phyloP scores from a whole-genome alignment of 202 grass and related monocot genomes.

The Setaria viridis region DNA sequence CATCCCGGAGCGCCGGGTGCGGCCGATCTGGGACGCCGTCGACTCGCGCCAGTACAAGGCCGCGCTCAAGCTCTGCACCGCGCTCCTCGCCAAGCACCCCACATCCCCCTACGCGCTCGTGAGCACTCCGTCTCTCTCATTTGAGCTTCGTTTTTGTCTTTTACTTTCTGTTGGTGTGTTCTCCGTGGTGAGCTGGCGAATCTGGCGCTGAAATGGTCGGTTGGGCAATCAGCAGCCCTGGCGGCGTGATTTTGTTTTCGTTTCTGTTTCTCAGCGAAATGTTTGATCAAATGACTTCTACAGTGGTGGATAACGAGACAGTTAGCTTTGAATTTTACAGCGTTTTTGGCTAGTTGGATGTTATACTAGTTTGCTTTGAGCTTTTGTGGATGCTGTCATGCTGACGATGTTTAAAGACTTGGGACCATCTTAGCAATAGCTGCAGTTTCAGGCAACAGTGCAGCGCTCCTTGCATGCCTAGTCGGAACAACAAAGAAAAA shows the following conservation, averaged over 20 bases:
- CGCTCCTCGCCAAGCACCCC: conserved; percentile 80
- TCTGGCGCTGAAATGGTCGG: conserved; percentile 33
- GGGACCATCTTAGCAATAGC: not conserved
- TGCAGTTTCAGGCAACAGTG: not conserved
- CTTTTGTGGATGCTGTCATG: not conserved
- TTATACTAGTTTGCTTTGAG: conserved; percentile 3
- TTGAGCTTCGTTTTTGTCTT: not conserved
- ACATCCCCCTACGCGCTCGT: conserved; percentile 83
- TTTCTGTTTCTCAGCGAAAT: not conserved
- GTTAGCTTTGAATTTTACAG: conserved; percentile 22
- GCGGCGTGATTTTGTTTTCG: not conserved
- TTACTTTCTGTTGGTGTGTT: not conserved
- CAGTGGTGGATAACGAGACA: not conserved
- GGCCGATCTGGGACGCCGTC: conserved; percentile 95
- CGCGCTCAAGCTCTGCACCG: conserved; percentile 79
- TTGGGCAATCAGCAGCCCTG: not conserved
- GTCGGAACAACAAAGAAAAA: not conserved
- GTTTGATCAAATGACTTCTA: conserved; percentile 30
- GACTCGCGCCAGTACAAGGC: conserved; percentile 97
- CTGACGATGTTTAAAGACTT: not conserved
- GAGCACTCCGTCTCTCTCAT: conserved; percentile 41
- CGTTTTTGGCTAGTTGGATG: not conserved
- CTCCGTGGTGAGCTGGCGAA: conserved; percentile 3
- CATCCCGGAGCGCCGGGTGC: conserved; percentile 88
- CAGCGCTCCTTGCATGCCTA: not conserved